phyloP scores from a whole-genome alignment of 441 rosid species.

The Biscutella auriculata region DNA sequence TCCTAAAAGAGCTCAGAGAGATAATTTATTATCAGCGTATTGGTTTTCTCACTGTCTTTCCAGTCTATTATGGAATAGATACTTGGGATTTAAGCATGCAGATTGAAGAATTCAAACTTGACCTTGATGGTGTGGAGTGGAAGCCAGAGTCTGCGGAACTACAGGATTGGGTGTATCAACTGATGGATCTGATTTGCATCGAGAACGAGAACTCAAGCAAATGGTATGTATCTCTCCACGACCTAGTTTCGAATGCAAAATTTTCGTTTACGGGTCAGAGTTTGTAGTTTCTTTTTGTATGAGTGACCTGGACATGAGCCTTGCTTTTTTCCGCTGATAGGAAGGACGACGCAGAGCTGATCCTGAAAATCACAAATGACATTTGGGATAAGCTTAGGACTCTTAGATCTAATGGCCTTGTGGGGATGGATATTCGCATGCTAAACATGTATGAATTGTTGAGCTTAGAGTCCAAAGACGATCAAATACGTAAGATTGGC shows the following conservation, averaged over 20 bases:
- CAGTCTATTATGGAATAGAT: constrained; percentile 21
- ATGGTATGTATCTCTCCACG: neutral
- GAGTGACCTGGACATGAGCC: neutral
- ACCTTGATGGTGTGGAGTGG: too few relatives aligned
- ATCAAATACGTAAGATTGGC: neutral
- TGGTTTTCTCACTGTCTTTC: constrained; percentile 5
- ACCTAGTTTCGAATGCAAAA: neutral
- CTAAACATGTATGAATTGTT: neutral
- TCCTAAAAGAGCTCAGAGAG: neutral
- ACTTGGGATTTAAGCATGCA: constrained; percentile 14
- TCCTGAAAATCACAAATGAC: neutral
- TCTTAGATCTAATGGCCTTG: neutral
- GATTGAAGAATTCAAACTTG: neutral
- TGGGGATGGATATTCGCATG: neutral
- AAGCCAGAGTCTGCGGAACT: too few relatives aligned
- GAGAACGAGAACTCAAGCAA: neutral
- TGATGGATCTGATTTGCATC: too few relatives aligned
- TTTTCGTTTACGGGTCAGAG: too few relatives aligned
- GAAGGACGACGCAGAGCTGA: neutral
- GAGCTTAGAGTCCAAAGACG: neutral
- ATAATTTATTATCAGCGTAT: neutral
- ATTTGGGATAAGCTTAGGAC: too few relatives aligned
- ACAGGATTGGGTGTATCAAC: neutral
- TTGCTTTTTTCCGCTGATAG: too few relatives aligned
- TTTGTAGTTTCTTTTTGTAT: neutral